A percentile compares a stretch with the other conserved stretches of the same genome.
Conservation (phyloP, 1,284 basidiomycete species). For the Schizophyllum amplum region DNA sequence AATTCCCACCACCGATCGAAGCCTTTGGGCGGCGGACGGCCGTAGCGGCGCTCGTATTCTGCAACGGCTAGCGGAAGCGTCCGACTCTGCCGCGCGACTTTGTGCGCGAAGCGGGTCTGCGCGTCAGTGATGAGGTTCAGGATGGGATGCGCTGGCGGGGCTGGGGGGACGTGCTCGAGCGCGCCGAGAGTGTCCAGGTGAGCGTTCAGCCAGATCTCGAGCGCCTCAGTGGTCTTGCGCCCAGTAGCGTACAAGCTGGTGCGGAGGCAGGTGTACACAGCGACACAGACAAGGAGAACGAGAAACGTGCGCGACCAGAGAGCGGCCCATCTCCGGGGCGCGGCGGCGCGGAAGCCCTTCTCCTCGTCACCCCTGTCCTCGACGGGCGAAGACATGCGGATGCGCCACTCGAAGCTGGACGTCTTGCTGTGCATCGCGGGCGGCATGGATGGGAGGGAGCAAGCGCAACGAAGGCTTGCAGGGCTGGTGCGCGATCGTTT, state of each 20-base stretch:
- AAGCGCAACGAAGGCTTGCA: not conserved
- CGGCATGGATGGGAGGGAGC: too few relatives aligned
- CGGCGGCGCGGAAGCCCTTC: not conserved
- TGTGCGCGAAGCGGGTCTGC: slow-evolving; percentile 52
- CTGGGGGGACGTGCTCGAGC: not conserved
- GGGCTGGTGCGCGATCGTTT: not conserved
- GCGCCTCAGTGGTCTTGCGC: not conserved
- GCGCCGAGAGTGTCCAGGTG: not conserved
- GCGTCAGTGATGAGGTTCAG: slow-evolving; percentile 76
- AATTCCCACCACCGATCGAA: slow-evolving; percentile 90
- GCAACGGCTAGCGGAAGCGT: slow-evolving; percentile 65
- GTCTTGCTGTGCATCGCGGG: not conserved
- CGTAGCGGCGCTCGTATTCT: slow-evolving; percentile 76
- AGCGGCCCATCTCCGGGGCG: not conserved
- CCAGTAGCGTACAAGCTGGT: not conserved
- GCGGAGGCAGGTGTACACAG: not conserved
- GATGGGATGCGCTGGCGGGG: slow-evolving; percentile 62
- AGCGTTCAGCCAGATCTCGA: not conserved
- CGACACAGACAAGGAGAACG: not conserved
- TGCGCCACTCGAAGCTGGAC: not conserved
- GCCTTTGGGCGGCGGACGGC: slow-evolving; percentile 71
- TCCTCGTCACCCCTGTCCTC: not conserved
- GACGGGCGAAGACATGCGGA: not conserved
- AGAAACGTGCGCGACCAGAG: not conserved
- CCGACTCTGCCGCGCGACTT: slow-evolving; percentile 67